Base-by-base conservation (phyloP, 345 rosid genomes). In the Crucihimalaya himalaica region DNA sequence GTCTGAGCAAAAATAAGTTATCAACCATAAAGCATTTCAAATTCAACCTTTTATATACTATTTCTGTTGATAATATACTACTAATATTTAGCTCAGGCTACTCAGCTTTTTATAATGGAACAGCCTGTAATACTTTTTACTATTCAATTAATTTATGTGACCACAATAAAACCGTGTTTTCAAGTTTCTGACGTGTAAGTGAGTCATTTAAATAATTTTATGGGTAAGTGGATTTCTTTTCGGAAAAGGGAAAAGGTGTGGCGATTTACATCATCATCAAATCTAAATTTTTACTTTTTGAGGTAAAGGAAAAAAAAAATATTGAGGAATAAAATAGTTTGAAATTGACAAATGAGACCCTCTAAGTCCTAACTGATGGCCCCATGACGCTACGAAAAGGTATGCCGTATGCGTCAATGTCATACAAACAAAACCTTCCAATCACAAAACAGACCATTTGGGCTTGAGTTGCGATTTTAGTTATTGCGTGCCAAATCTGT, bases 181-280 rank as follows among this genome's bases (percentile, higher is more conserved):
- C 63, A 50, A 71, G 62, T 48, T 58, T 77, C 76, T 71, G 73
- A 77, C 80, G 80, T 77, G 77, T 77, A 50, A 50, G 19, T 71
- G 77, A 65, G 73, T 77, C 77, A 77, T 40, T 57, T 58, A 64
- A 71, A 29, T 28, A 5, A 37, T 46, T 34, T 56, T 31, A 65
- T 29, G 6, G 15, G 40, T 70, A 51, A 48, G 59, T 70, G 67
- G 74, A 32, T 27, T 66, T 66, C 46, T 56, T 66, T 74, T 37
- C 35, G 6, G 35, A 5, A 45, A 53, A 65, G 61, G 5, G 16
- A n/a, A 23, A 53, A 59, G 29, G 37, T 37, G 63, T 40, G 54
- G 35, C 69, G 70, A 68, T 28, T 60, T 61, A 68, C 50, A 61
- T 75, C 74, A 42, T 75, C 50, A 35, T 32, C 69, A 75, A 75